Base-by-base conservation (phyloP, 768 basidiomycete species). In the Xerocomellus chrysenteron region DNA sequence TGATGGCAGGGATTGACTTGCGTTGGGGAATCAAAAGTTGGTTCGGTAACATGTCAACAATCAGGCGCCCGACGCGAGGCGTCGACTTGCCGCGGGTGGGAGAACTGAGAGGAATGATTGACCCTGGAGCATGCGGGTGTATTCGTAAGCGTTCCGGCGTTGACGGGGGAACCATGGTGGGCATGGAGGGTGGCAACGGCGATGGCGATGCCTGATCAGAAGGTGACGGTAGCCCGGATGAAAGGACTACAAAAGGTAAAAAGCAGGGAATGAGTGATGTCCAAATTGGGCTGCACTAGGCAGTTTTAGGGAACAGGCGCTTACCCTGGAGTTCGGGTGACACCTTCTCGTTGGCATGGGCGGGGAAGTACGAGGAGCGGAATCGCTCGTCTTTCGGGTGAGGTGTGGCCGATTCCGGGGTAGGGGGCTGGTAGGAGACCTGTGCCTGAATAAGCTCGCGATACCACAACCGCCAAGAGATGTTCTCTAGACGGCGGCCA, bases 381-480 rank as follows among this genome's bases (percentile, higher is more conserved):
- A 17, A 62, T 58, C 64, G 64, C 14, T 66, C 60, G n/a, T 64
- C 57, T 17, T 55, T 61, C 43, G 54, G 56, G 39, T 43, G 60
- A 2, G 68, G 67, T 0, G 54, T 50, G 24, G 35, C 33, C 17
- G 68, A 64, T 39, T 71, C 66, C 13, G 73, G 71, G 10, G 71
- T 69, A 40, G 67, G 57, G 1, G 70, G 67, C 13, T 62, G 68
- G 46, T 56, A 67, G n/a, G 65, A 13, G 21, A 45, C 21, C 35
- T 73, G 74, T 30, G 73, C 59, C 32, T 74, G 68, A 50, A 78
- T 69, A 65, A 88, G 75, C 58, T 88, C 83, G 60, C 84, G 81
- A 68, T 88, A 82, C 87, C 90, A 90, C 9, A 94, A 75, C 50
- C 92, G 77, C 92, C 92, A 95, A 4, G 88, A 85, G 52, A 94